Evolutionary conservation across 2,329 filamentous ascomycete species (phyloP), one percentile per base, ranked within the genome.

Genomic region (Aureobasidium sp.): DNA sequence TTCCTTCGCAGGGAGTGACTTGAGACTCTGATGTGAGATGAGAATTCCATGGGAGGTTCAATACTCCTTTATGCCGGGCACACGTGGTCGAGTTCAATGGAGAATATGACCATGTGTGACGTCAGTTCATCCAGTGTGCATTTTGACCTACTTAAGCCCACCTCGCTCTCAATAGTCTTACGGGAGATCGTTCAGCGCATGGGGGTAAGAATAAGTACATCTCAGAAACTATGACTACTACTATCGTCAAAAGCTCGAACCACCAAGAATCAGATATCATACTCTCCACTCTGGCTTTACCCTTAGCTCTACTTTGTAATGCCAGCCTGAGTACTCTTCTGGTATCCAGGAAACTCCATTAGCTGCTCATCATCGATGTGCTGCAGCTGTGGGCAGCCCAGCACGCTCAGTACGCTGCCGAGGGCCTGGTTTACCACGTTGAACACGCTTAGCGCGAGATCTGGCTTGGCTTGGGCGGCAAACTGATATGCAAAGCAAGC

Each of bases 401-500:
- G 62, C 2, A 34, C 20, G 14, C 42, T 59, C n/a, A 64, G 34
- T 8, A 63, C 62, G 5, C 45, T 55, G 12, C 48, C 64, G 15
- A 78, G 44, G 14, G 71, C 71, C 53, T 75, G 65, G 62, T 71
- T 61, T 25, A 75, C 57, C 12, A 76, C 68, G 1, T 66, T 63
- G 11, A 65, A 64, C 27, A 78, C 56, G 22, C 72, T 70, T 0
- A 66, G 64, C 57, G 78, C 74, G 7, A 80, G 36, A 68, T 79
- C 78, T 1, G 79, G 80, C 1, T 75, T 68, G 5, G 67, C 74
- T 5, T 75, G 72, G 65, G 47, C n/a, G 7, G 75, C 70, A 15
- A 72, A 67, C 53, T 80, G 73, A 36, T 75, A 73, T 5, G 68
- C 72, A 62, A 78, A 77, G 64, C 79, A 82, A 17, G 75, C 55